These are phyloP conservation scores for Akanthomyces uredinophilus DNA, from an alignment of 2,329 filamentous ascomycete species.

Conservation along the genomic window DNA sequence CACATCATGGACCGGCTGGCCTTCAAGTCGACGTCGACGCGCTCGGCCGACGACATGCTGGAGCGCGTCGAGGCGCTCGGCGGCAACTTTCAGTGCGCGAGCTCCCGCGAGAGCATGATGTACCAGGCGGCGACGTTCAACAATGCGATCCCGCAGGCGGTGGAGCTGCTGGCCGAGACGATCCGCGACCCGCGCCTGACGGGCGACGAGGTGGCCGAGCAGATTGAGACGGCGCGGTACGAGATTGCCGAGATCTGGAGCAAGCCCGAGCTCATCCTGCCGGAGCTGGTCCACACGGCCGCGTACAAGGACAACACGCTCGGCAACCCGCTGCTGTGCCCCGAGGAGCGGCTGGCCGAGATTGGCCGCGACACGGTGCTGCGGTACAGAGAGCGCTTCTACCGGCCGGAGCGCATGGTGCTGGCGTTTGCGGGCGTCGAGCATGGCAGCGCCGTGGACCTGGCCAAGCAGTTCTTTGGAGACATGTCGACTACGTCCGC, in stretches of 20 bases:
- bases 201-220: slow-evolving; percentile 78
- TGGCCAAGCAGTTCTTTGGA: slow-evolving; percentile 84
- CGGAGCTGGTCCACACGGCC: slow-evolving; percentile 90
- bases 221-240: slow-evolving; percentile 87
- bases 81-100: slow-evolving; percentile 95
- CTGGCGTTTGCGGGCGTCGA: slow-evolving; percentile 91
- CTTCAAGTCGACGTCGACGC: slow-evolving; percentile 78
- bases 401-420: slow-evolving; percentile 84
- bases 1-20: slow-evolving; percentile 95
- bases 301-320: slow-evolving; percentile 95
- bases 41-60: slow-evolving; percentile 76
- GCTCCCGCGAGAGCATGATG: slow-evolving; percentile 93
- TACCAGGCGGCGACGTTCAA: slow-evolving; percentile 99
- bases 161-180: slow-evolving; percentile 85
- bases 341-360: slow-evolving; percentile 68
- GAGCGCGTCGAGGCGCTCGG: slow-evolving; percentile 83
- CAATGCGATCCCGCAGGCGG: slow-evolving; percentile 74
- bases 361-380: slow-evolving; percentile 72
- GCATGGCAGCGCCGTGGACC: slow-evolving; percentile 70
- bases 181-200: slow-evolving; percentile 82
- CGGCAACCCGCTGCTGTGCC: slow-evolving; percentile 88
- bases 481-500: slow-evolving; percentile 63
- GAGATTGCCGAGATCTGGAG: slow-evolving; percentile 97
- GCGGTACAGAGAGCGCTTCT: slow-evolving; percentile 78
- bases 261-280: slow-evolving; percentile 92